Evolutionary conservation across 176 grass and related monocot genomes (phyloP).

Genomic region (Musa beccarii): DNA sequence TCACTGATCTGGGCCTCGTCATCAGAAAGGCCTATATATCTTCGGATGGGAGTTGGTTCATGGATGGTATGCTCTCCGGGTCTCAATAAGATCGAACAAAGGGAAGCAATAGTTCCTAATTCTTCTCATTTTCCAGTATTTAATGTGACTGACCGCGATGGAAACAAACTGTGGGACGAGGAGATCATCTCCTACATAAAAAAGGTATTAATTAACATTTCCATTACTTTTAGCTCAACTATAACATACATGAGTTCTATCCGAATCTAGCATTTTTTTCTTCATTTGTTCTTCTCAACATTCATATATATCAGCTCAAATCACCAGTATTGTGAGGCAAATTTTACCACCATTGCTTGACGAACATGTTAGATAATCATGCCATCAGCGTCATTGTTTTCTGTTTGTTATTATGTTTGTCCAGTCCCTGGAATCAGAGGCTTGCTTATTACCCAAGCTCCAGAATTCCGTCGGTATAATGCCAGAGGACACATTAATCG

Average conservation of each 20-base stretch:
- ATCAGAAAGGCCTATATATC: constrained; percentile 76
- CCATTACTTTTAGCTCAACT: no score
- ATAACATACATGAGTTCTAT: no score
- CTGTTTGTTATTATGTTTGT: background rate
- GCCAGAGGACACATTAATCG: background rate
- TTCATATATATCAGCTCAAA: no score
- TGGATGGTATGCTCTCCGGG: constrained; percentile 45
- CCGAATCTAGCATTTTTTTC: no score
- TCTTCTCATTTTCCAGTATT: constrained; percentile 37
- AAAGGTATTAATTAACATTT: background rate
- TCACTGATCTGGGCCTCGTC: constrained; percentile 66
- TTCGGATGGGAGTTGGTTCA: constrained; percentile 76
- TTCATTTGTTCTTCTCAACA: no score
- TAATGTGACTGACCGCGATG: constrained; percentile 59
- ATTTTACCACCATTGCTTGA: no score
- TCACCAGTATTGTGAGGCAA: no score
- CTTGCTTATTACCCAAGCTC: background rate
- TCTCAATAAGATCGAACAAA: background rate
- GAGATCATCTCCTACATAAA: background rate
- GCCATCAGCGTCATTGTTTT: no score
- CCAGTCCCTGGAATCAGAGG: background rate
- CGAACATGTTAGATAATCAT: no score
- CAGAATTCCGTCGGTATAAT: background rate
- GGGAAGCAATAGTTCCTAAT: background rate
- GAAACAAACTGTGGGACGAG: constrained; percentile 33